A percentile compares a stretch with the other conserved stretches of the same genome.
Evolutionary conservation across 1,284 basidiomycete species (phyloP).

Genomic region (Takashimella tepidaria): DNA sequence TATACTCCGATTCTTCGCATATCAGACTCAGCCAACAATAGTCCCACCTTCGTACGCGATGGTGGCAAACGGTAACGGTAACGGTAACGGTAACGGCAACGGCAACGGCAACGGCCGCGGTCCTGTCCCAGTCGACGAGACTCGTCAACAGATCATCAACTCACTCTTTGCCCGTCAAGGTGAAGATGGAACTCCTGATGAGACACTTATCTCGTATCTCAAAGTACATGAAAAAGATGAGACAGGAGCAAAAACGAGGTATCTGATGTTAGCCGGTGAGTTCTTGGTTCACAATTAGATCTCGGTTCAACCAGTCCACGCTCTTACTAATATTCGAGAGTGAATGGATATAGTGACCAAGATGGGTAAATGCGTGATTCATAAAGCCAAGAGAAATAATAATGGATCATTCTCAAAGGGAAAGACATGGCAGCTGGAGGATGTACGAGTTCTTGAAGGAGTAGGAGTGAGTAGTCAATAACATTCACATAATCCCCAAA

Average conservation of each 20-base stretch:
- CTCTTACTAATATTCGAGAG: too few species aligned
- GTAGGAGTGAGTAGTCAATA: slow-evolving; percentile 56
- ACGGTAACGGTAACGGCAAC: too few species aligned
- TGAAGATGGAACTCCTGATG: slow-evolving; percentile 59
- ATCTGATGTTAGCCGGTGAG: slow-evolving; percentile 80
- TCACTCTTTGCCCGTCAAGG: slow-evolving; percentile 71
- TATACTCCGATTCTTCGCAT: neutral
- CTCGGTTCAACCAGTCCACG: too few species aligned
- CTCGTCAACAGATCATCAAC: slow-evolving; percentile 61
- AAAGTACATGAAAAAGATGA: slow-evolving; percentile 79
- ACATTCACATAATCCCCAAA: too few species aligned
- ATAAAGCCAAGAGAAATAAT: slow-evolving; percentile 94
- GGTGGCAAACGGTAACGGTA: too few species aligned
- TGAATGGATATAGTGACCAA: slow-evolving; percentile 54
- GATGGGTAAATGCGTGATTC: slow-evolving; percentile 66
- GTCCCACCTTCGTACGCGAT: too few species aligned
- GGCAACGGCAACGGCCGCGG: slow-evolving; percentile 6
- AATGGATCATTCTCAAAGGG: slow-evolving; percentile 96
- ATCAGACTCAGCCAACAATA: neutral
- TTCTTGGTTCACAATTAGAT: too few species aligned
- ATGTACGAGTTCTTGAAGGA: slow-evolving; percentile 74
- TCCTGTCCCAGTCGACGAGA: slow-evolving; percentile 18
- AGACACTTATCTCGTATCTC: slow-evolving; percentile 75
- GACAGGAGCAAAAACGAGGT: slow-evolving; percentile 67
- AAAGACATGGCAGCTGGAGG: slow-evolving; percentile 88